These are phyloP conservation scores for Tolypocladium ovalisporum DNA, from an alignment of 2,329 filamentous ascomycete genomes.

Conservation along the genomic window DNA sequence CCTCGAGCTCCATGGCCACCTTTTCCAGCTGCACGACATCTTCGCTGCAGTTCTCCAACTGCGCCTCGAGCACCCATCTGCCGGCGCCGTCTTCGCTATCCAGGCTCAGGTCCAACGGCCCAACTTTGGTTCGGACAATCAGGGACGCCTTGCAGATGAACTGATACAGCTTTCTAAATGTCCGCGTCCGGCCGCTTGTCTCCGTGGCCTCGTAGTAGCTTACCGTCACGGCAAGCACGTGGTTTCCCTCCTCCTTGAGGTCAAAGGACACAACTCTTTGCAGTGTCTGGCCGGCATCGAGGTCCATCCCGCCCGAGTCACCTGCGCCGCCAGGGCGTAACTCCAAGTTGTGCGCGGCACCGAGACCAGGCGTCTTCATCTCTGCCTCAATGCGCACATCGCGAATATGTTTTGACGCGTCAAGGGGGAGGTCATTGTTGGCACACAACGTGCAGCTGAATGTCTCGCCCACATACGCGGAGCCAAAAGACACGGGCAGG, in stretches of 20 bases:
- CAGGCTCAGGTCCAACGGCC: constrained; percentile 35
- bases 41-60: constrained; percentile 90
- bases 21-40: constrained; percentile 67
- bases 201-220: constrained; percentile 84
- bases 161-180: constrained; percentile 92
- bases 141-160: constrained; percentile 87
- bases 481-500: constrained; percentile 83
- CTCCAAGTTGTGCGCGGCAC: constrained; percentile 50
- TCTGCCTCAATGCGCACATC: constrained; percentile 79
- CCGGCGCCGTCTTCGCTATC: constrained; percentile 17
- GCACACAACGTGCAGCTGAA: constrained; percentile 92
- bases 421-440: constrained; percentile 61
- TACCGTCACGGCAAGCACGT: constrained; percentile 86
- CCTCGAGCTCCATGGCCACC: constrained; percentile 42
- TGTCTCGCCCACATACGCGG: constrained; percentile 88
- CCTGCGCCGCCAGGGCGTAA: constrained; percentile 32
- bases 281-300: constrained; percentile 54
- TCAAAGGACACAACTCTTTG: constrained; percentile 80
- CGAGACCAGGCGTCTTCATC: constrained; percentile 75
- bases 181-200: constrained; percentile 60
- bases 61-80: constrained; percentile 76
- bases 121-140: constrained; percentile 83
- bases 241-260: constrained; percentile 86
- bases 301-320: constrained; percentile 26
- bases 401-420: constrained; percentile 43